Base-by-base conservation (phyloP, 345 rosid genomes). In the Raphanus raphanistrum region DNA sequence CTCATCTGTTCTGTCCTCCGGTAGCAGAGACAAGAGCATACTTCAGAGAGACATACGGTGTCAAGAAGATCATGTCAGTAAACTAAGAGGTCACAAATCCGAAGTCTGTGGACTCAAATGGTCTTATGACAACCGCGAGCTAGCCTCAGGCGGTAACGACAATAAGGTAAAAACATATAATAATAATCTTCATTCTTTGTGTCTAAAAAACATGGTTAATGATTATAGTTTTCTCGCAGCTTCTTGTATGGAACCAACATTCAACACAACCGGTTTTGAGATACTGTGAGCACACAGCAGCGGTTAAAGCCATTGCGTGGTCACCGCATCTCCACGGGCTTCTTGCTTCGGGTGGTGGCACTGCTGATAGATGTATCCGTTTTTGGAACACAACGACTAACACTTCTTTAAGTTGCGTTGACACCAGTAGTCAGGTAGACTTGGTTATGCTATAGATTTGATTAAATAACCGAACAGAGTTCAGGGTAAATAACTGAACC, bases 271-370 rank as follows among this genome's bases (percentile, higher is more conserved):
- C 99, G 33, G 86, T 93, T 38, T 77, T 93, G 73, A 96, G 87
- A 84, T 96, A 86, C 85, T 85, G 93, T 76, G 99, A 90, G 71
- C 99, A 96, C 83, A 86, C 95, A 45, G 99, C 99, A 28, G 99
- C 99, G 35, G 99, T 96, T 28, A 96, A 96, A 86, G 99, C 99
- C 72, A 96, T 96, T 82, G 97, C 99, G 0, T 96, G 99, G 99
- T 96, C 99, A 8, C 99, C 99, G 0, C 98, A 93, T 88, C 90
- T 93, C 66, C 88, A 91, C 45, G 99, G 99, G 66, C 91, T 96
- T 79, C 97, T 96, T 78, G 99, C 99, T 58, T 96, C 98, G 4
- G 99, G 99, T 26, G 99, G 99, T 27, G 99, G 99, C 67, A 93
- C 98, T 41, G 97, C 97, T 68, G 99, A 93, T 73, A 87, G 97